Conservation (phyloP, 768 basidiomycete species). For the Naganishia vaughanmartiniae region DNA sequence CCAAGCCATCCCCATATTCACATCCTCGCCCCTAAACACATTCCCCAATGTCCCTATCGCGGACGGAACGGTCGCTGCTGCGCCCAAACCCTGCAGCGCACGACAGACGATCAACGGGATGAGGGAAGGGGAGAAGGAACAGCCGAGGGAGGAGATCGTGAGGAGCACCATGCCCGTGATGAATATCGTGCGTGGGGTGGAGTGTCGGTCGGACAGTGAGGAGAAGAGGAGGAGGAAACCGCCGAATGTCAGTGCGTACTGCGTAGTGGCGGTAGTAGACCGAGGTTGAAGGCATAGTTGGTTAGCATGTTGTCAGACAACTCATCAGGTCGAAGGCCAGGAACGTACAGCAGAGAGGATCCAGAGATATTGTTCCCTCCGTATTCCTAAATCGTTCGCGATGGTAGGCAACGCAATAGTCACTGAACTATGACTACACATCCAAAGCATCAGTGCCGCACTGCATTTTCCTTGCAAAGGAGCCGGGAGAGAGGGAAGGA, state of each 20-base stretch:
- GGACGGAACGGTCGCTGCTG: conserved; percentile 70
- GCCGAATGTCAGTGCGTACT: background rate
- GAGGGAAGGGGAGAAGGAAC: conserved; percentile 62
- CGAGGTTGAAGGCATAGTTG: background rate
- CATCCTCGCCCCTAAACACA: background rate
- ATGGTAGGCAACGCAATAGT: background rate
- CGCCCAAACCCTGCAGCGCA: conserved; percentile 70
- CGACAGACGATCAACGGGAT: conserved; percentile 66
- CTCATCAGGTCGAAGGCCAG: no score
- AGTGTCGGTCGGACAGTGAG: conserved; percentile 36
- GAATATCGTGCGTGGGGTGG: conserved; percentile 69
- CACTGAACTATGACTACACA: background rate
- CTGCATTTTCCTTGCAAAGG: background rate
- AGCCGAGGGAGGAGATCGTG: conserved; percentile 61
- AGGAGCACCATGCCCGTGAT: conserved; percentile 61
- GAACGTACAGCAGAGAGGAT: background rate
- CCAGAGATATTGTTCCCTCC: background rate
- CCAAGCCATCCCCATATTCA: conserved; percentile 10
- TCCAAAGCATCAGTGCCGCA: background rate
- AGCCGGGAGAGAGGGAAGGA: background rate
- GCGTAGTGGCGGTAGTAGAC: background rate
- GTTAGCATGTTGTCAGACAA: background rate
- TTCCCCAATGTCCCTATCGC: conserved; percentile 55
- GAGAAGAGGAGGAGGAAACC: conserved; percentile 14
- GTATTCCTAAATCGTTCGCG: background rate